A percentile compares a stretch with the other conserved stretches of the same genome.
These are phyloP conservation scores for Cryptococcus deneoformans DNA, from an alignment of 1,284 basidiomycete genomes.

Conservation along the genomic window DNA sequence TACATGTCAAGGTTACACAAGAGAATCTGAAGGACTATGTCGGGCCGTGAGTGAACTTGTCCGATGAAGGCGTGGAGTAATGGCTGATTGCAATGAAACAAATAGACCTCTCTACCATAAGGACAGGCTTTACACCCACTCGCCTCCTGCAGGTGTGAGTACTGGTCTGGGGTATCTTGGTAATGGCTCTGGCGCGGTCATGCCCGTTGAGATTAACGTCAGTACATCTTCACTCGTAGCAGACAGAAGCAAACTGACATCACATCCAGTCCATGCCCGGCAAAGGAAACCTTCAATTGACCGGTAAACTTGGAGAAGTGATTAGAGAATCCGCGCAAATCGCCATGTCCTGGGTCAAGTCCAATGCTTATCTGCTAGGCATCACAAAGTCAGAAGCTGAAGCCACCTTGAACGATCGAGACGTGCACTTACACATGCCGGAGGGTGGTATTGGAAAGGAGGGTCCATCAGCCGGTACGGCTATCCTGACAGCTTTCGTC, in stretches of 20 bases:
- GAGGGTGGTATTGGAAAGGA: conserved; percentile 98
- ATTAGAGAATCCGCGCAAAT: conserved; percentile 96
- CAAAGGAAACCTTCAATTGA: conserved; percentile 83
- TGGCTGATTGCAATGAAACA: neutral
- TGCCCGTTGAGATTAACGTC: conserved; percentile 94
- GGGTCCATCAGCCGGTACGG: conserved; percentile 93
- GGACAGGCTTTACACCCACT: conserved; percentile 79
- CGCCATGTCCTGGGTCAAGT: conserved; percentile 88
- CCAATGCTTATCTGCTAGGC: conserved; percentile 82
- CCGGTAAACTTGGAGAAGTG: conserved; percentile 96
- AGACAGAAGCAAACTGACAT: conserved; percentile 1
- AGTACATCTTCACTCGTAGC: conserved; percentile 35
- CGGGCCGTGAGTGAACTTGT: conserved; percentile 58
- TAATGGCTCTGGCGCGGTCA: conserved; percentile 92
- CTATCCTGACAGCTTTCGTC: conserved; percentile 86
- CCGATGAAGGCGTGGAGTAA: neutral
- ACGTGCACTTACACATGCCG: conserved; percentile 93
- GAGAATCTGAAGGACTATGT: conserved; percentile 95
- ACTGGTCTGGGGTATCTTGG: conserved; percentile 94
- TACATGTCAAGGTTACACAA: conserved; percentile 77
- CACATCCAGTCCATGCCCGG: conserved; percentile 76
- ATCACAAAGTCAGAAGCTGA: conserved; percentile 70
- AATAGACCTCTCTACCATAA: conserved; percentile 81
- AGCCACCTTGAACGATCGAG: conserved; percentile 76
- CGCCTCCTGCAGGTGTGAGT: conserved; percentile 87